Conservation (phyloP, 208 protist genomes). For the Acanthamoeba castellanii region DNA sequence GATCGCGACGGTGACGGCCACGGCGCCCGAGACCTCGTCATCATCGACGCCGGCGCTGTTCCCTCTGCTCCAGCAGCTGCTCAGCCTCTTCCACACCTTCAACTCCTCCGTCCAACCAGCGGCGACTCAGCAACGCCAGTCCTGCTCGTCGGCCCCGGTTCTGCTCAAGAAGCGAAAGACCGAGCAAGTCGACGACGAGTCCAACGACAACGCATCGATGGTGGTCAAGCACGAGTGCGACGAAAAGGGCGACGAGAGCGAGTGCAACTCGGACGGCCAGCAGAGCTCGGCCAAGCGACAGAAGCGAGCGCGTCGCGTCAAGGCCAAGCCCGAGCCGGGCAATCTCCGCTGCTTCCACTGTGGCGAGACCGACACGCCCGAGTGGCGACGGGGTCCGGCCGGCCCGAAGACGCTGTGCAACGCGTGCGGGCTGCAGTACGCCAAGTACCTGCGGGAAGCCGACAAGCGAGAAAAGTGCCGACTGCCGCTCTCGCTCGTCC, state of each 20-base stretch:
- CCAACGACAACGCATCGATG: background rate
- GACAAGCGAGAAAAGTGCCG: constrained; percentile 47
- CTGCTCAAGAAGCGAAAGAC: background rate
- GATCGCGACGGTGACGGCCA: background rate
- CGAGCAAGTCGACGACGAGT: background rate
- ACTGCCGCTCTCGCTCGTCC: constrained; percentile 12
- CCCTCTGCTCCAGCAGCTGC: constrained; percentile 31
- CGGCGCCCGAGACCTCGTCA: background rate
- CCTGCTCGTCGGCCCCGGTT: background rate
- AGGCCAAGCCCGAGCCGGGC: background rate
- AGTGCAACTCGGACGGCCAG: background rate
- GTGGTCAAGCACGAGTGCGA: background rate
- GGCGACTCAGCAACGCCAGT: too few relatives aligned
- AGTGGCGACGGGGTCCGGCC: constrained; percentile 23
- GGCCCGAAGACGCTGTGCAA: constrained; percentile 49
- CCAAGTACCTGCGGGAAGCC: constrained; percentile 47
- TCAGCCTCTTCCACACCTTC: constrained; percentile 41
- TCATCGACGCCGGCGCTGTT: constrained; percentile 12
- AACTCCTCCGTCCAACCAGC: background rate
- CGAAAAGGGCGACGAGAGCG: background rate
- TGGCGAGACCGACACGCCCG: constrained; percentile 30
- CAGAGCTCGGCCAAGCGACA: background rate
- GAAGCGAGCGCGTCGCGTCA: background rate
- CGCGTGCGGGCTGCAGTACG: constrained; percentile 51
- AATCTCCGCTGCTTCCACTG: constrained; percentile 33